A percentile compares a stretch with the other conserved stretches of the same genome.
Conservation (phyloP, 2,329 filamentous ascomycete genomes). For the Aspergillaceae sp. region DNA sequence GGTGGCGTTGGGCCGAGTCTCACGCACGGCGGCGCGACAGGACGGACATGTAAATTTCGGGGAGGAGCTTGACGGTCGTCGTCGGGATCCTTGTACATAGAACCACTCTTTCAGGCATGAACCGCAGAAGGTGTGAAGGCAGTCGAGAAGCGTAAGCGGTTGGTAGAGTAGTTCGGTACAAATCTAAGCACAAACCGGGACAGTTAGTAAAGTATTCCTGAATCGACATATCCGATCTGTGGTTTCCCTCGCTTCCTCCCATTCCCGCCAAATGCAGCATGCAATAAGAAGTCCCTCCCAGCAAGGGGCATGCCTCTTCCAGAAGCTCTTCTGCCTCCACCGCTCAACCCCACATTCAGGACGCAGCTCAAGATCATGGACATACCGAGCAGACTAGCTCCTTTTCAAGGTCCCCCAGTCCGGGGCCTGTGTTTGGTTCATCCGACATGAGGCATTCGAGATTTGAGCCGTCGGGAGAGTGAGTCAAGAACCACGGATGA, state of each 20-base stretch:
- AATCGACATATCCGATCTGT: no score
- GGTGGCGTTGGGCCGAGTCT: slow-evolving; percentile 81
- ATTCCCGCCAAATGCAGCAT: not conserved
- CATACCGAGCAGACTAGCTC: slow-evolving; percentile 92
- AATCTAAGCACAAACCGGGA: slow-evolving; percentile 52
- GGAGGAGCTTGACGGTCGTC: slow-evolving; percentile 37
- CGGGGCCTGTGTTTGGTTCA: slow-evolving; percentile 17
- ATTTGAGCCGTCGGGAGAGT: not conserved
- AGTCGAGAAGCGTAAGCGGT: slow-evolving; percentile 83
- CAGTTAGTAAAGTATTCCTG: not conserved
- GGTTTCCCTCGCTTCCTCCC: not conserved
- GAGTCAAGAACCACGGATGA: not conserved
- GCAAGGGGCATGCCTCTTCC: not conserved
- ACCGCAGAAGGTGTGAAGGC: slow-evolving; percentile 91
- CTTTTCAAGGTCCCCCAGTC: slow-evolving; percentile 66
- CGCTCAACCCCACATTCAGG: no score
- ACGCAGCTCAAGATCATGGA: slow-evolving; percentile 14
- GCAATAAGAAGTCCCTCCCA: no score
- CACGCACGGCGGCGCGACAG: slow-evolving; percentile 78
- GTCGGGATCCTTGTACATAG: slow-evolving; percentile 59
- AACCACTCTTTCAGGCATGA: slow-evolving; percentile 97
- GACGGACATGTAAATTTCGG: slow-evolving; percentile 78
- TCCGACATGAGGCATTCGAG: slow-evolving; percentile 10
- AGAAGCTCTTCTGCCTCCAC: slow-evolving; percentile 4
- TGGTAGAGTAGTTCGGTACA: slow-evolving; percentile 93